Evolutionary conservation across 805 yeast species (phyloP).

Genomic region (Lachancea sp.): DNA sequence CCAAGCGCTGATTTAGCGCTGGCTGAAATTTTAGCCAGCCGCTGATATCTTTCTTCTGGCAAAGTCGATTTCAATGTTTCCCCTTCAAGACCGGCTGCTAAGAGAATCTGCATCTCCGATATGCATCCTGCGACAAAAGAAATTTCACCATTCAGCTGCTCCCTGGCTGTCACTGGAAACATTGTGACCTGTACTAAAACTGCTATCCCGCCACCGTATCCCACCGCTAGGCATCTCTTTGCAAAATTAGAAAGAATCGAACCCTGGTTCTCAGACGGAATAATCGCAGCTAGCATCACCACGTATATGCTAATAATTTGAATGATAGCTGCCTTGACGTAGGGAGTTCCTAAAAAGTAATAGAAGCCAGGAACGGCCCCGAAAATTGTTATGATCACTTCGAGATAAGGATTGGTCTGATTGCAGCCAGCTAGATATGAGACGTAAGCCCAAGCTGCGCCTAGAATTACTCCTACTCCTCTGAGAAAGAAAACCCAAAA

Average conservation of each 20-base stretch:
- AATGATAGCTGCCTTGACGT: slow-evolving; percentile 46
- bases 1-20: slow-evolving; percentile 35
- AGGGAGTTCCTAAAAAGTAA: slow-evolving; percentile 40
- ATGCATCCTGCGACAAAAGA: slow-evolving; percentile 37
- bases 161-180: slow-evolving; percentile 45
- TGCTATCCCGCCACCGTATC: slow-evolving; percentile 46
- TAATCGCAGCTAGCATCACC: slow-evolving; percentile 40
- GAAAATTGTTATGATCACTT: slow-evolving; percentile 37
- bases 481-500: slow-evolving; percentile 42
- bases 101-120: slow-evolving; percentile 34
- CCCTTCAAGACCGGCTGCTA: slow-evolving; percentile 39
- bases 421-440: slow-evolving; percentile 40
- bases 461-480: slow-evolving; percentile 41
- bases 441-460: slow-evolving; percentile 45
- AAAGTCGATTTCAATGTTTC: slow-evolving; percentile 25
- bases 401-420: slow-evolving; percentile 37
- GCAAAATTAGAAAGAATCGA: slow-evolving; percentile 41
- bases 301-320: slow-evolving; percentile 42
- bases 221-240: slow-evolving; percentile 44
- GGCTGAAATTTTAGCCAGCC: slow-evolving; percentile 31
- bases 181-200: slow-evolving; percentile 39
- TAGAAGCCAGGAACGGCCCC: slow-evolving; percentile 44
- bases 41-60: slow-evolving; percentile 29
- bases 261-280: slow-evolving; percentile 35
- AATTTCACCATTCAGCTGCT: slow-evolving; percentile 38